Conservation (phyloP, 306 rosid genomes). For the Cucurbita moschata region DNA sequence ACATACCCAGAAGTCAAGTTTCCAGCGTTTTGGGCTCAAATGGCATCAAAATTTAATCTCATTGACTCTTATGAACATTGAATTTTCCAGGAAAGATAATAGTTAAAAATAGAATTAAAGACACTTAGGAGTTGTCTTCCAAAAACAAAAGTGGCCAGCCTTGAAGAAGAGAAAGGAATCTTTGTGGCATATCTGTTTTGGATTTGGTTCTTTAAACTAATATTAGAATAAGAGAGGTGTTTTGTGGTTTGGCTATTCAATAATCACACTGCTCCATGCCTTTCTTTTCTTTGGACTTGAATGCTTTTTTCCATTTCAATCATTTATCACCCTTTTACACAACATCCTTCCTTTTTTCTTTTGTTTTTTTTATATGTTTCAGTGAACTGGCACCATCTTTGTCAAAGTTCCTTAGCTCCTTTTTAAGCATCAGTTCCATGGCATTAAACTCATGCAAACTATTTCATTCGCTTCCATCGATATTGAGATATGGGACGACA, state of each 20-base stretch:
- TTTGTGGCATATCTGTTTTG: conserved; percentile 10
- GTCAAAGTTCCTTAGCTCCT: conserved; percentile 37
- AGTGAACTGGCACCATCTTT: conserved; percentile 98
- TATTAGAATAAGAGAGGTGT: conserved; percentile 22
- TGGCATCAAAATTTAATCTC: not conserved
- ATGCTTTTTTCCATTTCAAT: conserved; percentile 44
- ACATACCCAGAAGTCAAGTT: not conserved
- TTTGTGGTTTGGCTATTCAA: conserved; percentile 25
- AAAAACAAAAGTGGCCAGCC: conserved; percentile 79
- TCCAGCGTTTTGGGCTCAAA: not conserved
- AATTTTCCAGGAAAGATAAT: not conserved
- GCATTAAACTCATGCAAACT: not conserved
- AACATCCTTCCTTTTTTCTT: conserved; percentile 32
- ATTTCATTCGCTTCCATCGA: not conserved
- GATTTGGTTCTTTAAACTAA: conserved; percentile 3
- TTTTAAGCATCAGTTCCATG: conserved; percentile 23
- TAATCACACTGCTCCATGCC: conserved; percentile 34
- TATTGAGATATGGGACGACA: conserved; percentile 62
- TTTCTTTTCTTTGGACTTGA: conserved; percentile 14
- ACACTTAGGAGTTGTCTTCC: conserved; percentile 25
- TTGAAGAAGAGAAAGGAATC: conserved; percentile 35
- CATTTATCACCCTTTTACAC: conserved; percentile 63
- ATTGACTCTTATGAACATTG: not conserved
- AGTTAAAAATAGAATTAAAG: not conserved
- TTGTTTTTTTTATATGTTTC: conserved; percentile 23